Evolutionary conservation across 257 asterid species (phyloP).

Genomic region (Anisodus acutangulus): DNA sequence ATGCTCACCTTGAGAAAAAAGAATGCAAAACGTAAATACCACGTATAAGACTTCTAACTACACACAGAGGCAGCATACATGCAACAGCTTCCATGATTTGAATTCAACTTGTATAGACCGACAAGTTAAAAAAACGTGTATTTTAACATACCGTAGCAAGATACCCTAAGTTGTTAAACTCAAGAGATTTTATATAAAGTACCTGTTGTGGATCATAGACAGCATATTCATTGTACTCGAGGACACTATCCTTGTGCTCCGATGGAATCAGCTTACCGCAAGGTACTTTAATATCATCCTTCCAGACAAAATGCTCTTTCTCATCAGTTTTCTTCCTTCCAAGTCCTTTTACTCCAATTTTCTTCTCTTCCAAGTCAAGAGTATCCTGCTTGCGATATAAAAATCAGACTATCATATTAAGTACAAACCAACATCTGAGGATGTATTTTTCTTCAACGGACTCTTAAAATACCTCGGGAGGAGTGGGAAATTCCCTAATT

Average conservation of each 20-base stretch:
- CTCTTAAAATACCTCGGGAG: slow-evolving; percentile 45
- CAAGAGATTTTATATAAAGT: not conserved
- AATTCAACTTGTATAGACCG: not conserved
- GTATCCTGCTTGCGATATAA: slow-evolving; percentile 43
- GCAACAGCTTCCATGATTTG: too few species aligned
- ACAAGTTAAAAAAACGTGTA: too few species aligned
- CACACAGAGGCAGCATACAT: not conserved
- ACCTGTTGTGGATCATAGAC: slow-evolving; percentile 83
- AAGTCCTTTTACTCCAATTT: slow-evolving; percentile 60
- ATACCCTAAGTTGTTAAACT: too few species aligned
- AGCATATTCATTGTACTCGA: slow-evolving; percentile 83
- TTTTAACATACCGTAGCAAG: too few species aligned
- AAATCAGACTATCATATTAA: not conserved
- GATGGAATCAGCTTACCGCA: slow-evolving; percentile 69
- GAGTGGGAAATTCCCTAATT: slow-evolving; percentile 40
- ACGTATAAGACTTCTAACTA: too few species aligned
- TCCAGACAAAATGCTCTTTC: slow-evolving; percentile 79
- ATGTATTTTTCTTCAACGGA: not conserved
- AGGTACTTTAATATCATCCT: slow-evolving; percentile 74
- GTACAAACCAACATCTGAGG: not conserved
- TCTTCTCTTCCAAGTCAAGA: slow-evolving; percentile 58
- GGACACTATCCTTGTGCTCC: slow-evolving; percentile 59
- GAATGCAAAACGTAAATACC: too few species aligned
- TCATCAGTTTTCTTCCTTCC: slow-evolving; percentile 79
- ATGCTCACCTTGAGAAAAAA: slow-evolving; percentile 48